Percentiles rank a stretch among this genome's conserved stretches.
Conservation (phyloP, 2,329 filamentous ascomycete genomes). For the Sclerotinia glacialis region DNA sequence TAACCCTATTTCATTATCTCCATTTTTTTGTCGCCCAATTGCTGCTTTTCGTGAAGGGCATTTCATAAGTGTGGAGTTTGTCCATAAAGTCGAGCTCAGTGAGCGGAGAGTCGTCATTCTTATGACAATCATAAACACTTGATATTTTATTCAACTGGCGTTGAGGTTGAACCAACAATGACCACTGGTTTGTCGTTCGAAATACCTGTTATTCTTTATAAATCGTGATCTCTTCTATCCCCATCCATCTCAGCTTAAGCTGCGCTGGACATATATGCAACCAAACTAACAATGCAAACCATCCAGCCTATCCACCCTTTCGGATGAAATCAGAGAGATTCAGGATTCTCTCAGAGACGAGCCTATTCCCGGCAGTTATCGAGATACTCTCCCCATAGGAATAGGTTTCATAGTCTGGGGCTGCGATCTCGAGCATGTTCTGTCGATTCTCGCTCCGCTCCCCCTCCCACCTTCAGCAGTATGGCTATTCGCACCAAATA, state of each 20-base stretch:
- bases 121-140: background rate
- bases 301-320: constrained; percentile 11
- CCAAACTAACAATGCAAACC: background rate
- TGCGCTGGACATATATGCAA: background rate
- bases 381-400: constrained; percentile 44
- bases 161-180: background rate
- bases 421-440: constrained; percentile 41
- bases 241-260: background rate
- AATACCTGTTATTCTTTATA: constrained; percentile 25
- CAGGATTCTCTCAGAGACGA: constrained; percentile 21
- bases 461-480: constrained; percentile 41
- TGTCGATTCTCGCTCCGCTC: constrained; percentile 36
- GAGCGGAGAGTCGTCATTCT: background rate
- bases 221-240: constrained; percentile 33
- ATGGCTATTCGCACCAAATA: constrained; percentile 49
- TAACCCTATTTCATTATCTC: background rate
- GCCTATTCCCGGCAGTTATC: constrained; percentile 21
- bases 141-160: background rate
- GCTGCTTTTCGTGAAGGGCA: background rate
- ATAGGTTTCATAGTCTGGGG: constrained; percentile 50
- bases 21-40: background rate
- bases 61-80: constrained; percentile 2
- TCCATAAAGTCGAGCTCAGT: background rate
- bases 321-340: constrained; percentile 15
- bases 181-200: background rate